Base-by-base conservation (phyloP, 108 stramenopile genomes). In the Discostella stelligeroides region DNA sequence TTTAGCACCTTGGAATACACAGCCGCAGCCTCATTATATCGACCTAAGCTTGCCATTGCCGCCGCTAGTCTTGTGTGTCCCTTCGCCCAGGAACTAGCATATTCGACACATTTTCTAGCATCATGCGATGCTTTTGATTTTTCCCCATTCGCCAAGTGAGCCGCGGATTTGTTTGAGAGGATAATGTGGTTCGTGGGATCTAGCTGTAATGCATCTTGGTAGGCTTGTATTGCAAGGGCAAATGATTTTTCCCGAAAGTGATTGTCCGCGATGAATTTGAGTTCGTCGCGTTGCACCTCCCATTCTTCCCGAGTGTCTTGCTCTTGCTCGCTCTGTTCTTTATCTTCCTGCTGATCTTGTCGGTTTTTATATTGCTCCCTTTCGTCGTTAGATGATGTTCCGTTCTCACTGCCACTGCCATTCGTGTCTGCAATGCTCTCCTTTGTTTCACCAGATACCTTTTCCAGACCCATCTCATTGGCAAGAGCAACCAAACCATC, bases 81-180 rank as follows among this genome's bases (percentile, higher is more conserved):
- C 75, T 92, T 95, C 63, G 64, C 64, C 68, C 84, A 88, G 18
- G 43, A 50, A 23, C 64, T 63, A 1, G 76, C 66, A 59, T 66
- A 12, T 53, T 73, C 73, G 13, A 91, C 75, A 55, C 86, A 88
- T 49, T 64, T 71, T 62, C 80, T 65, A 4, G 93, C 93, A 73
- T 92, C 90, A 24, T 81, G 73, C 48, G 90, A 50, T 2, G 93
- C 90, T 70, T 88, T 91, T 34, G 84, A 85, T 47, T 85, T 88
- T 58, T 92, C 81, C 1, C 84, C 78, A 51, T 83, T 77, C 50
- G 86, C 84, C 38, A 95, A 72, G 68, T 90, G 84, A n/a, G 93
- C 93, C 0, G 93, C 93, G 23, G 84, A 86, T 80, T 88, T 86
- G 68, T 95, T 95, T 41, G 83, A 84, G 20, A 86, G 81, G 17